Conservation (phyloP, 2,329 filamentous ascomycete species). For the Xylariomycetidae sp. region DNA sequence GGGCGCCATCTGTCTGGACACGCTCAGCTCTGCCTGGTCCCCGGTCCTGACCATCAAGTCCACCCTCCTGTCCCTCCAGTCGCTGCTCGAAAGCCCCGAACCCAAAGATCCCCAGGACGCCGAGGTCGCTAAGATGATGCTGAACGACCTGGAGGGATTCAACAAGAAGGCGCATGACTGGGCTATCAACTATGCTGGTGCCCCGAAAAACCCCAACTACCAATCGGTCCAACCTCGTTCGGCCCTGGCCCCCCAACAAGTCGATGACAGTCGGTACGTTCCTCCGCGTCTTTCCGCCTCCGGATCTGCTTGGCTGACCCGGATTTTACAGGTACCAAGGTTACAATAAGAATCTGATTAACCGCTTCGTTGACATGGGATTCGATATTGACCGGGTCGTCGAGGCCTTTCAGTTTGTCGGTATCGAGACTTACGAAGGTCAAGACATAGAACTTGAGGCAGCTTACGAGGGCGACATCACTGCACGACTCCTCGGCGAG, state of each 20-base stretch:
- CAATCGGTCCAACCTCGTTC: slow-evolving; percentile 18
- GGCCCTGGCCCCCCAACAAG: slow-evolving; percentile 42
- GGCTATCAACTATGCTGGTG: slow-evolving; percentile 78
- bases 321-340: too few relatives aligned
- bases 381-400: slow-evolving; percentile 86
- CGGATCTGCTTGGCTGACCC: slow-evolving; percentile 37
- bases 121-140: slow-evolving; percentile 86
- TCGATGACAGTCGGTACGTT: slow-evolving; percentile 42
- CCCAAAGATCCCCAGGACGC: slow-evolving; percentile 96
- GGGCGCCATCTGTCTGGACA: slow-evolving; percentile 97
- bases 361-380: slow-evolving; percentile 84
- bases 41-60: slow-evolving; percentile 96
- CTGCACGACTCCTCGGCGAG: slow-evolving; percentile 77
- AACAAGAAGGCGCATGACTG: slow-evolving; percentile 80
- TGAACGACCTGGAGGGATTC: slow-evolving; percentile 73
- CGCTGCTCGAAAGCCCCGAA: slow-evolving; percentile 86
- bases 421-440: slow-evolving; percentile 72
- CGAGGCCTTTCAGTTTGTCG: slow-evolving; percentile 72
- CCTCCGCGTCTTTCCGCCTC: slow-evolving; percentile 5
- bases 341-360: slow-evolving; percentile 77
- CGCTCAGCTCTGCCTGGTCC: slow-evolving; percentile 83
- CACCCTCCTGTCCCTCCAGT: slow-evolving; percentile 85
- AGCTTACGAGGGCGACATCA: slow-evolving; percentile 85
- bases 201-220: slow-evolving; percentile 43
- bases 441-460: slow-evolving; percentile 83